phyloP scores from a whole-genome alignment of 2,329 filamentous ascomycete genomes.

The Westerdykella aurantiaca region DNA sequence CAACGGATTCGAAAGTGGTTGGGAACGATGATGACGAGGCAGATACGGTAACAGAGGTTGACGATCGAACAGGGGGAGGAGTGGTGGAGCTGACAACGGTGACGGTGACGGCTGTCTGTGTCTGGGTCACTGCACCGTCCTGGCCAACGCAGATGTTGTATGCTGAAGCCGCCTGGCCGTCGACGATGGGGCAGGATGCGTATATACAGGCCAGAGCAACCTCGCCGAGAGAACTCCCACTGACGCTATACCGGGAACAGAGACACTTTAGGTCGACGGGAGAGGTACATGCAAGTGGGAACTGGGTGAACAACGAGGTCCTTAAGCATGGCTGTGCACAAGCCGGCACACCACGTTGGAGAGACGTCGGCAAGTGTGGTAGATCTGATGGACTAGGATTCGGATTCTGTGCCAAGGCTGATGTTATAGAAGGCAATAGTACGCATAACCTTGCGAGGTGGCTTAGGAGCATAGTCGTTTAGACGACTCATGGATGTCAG shows the following conservation, averaged over 20 bases:
- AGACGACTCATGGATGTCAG: slow-evolving; percentile 26
- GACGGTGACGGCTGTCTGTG: slow-evolving; percentile 31
- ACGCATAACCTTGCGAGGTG: slow-evolving; percentile 35
- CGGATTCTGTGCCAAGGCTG: slow-evolving; percentile 26
- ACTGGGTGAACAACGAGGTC: slow-evolving; percentile 27
- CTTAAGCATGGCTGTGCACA: slow-evolving; percentile 36
- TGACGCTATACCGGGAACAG: slow-evolving; percentile 35
- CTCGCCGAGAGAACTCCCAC: slow-evolving; percentile 35
- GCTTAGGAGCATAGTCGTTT: slow-evolving; percentile 38
- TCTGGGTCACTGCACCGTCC: slow-evolving; percentile 31
- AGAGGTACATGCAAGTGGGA: slow-evolving; percentile 31
- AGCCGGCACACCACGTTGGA: slow-evolving; percentile 29
- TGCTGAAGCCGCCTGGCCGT: slow-evolving; percentile 20
- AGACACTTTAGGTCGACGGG: slow-evolving; percentile 30
- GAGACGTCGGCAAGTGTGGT: slow-evolving; percentile 20
- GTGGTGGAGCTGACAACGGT: slow-evolving; percentile 12
- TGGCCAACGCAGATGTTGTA: slow-evolving; percentile 36
- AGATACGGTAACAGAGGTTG: slow-evolving; percentile 7
- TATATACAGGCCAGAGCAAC: slow-evolving; percentile 35
- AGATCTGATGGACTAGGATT: slow-evolving; percentile 17
- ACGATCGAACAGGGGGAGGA: not conserved
- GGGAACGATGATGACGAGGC: not conserved
- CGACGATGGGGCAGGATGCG: slow-evolving; percentile 24
- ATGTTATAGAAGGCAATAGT: slow-evolving; percentile 31
- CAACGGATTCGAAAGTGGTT: not conserved